phyloP scores from a whole-genome alignment of 352 stramenopile species.

The Globisporangium ultimum region DNA sequence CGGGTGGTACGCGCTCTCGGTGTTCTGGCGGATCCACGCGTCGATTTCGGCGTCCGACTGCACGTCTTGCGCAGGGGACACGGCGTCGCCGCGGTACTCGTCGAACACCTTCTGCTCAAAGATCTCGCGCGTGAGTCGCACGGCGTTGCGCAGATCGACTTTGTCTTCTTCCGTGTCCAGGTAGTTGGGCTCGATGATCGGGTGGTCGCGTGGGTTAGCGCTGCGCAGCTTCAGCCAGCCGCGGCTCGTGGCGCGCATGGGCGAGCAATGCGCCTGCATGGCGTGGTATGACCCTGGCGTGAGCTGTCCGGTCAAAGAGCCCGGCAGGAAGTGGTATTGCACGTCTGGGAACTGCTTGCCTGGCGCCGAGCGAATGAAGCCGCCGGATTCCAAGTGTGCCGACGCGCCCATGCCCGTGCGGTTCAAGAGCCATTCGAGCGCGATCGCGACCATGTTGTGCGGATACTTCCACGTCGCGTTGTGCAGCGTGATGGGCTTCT shows the following conservation, averaged over 20 bases:
- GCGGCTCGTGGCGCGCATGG: constrained; percentile 84
- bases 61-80: constrained; percentile 64
- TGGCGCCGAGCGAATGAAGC: constrained; percentile 79
- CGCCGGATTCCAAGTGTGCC: constrained; percentile 80
- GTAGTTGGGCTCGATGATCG: constrained; percentile 89
- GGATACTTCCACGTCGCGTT: constrained; percentile 89
- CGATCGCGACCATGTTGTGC: constrained; percentile 86
- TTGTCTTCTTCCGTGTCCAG: constrained; percentile 78
- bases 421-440: constrained; percentile 77
- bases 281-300: constrained; percentile 59
- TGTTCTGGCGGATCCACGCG: constrained; percentile 80
- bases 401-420: constrained; percentile 73
- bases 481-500: constrained; percentile 87
- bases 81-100: constrained; percentile 73
- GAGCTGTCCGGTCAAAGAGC: constrained; percentile 71
- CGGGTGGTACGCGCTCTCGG: constrained; percentile 87
- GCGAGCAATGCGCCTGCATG: constrained; percentile 87
- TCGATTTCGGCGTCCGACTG: constrained; percentile 77
- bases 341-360: constrained; percentile 84
- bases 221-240: constrained; percentile 80
- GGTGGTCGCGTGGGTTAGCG: constrained; percentile 66
- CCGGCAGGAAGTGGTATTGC: constrained; percentile 90
- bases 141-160: constrained; percentile 70
- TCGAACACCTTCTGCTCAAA: constrained; percentile 86
- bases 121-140: constrained; percentile 84